These are phyloP conservation scores for Penicillium vulpinum DNA, from an alignment of 2,329 filamentous ascomycete species.

Conservation along the genomic window DNA sequence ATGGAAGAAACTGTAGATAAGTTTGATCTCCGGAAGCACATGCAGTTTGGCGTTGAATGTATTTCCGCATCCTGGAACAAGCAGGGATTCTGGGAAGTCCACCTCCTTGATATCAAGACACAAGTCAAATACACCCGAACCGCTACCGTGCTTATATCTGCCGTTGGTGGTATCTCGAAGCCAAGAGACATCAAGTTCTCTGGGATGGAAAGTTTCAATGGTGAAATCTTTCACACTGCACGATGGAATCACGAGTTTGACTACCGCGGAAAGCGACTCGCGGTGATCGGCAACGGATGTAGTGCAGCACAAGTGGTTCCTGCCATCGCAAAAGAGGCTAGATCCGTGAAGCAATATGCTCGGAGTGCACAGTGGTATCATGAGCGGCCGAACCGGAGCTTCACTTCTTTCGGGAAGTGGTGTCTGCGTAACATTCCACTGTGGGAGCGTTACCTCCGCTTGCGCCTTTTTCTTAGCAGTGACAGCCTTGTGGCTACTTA, in stretches of 20 bases:
- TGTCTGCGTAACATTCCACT: neutral
- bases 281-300: neutral
- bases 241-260: neutral
- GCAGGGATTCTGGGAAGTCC: slow-evolving; percentile 27
- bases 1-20: slow-evolving; percentile 35
- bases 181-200: slow-evolving; percentile 17
- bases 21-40: slow-evolving; percentile 29
- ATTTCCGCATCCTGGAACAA: slow-evolving; percentile 26
- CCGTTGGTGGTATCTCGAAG: slow-evolving; percentile 22
- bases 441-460: neutral
- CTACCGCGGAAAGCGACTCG: neutral
- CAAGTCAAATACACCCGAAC: slow-evolving; percentile 12
- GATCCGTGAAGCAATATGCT: slow-evolving; percentile 28
- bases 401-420: slow-evolving; percentile 9
- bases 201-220: slow-evolving; percentile 35
- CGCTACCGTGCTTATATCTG: slow-evolving; percentile 25
- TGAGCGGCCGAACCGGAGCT: slow-evolving; percentile 4
- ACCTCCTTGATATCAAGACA: slow-evolving; percentile 21
- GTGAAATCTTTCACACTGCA: slow-evolving; percentile 13
- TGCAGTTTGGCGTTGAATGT: slow-evolving; percentile 24
- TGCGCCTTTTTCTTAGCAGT: slow-evolving; percentile 20
- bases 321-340: slow-evolving; percentile 20
- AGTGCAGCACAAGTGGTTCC: slow-evolving; percentile 22
- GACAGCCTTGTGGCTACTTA: slow-evolving; percentile 23
- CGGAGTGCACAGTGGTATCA: slow-evolving; percentile 17